These are phyloP conservation scores for Capillidium heterosporum DNA, from an alignment of 371 early-diverging fungal genomes.

Conservation along the genomic window DNA sequence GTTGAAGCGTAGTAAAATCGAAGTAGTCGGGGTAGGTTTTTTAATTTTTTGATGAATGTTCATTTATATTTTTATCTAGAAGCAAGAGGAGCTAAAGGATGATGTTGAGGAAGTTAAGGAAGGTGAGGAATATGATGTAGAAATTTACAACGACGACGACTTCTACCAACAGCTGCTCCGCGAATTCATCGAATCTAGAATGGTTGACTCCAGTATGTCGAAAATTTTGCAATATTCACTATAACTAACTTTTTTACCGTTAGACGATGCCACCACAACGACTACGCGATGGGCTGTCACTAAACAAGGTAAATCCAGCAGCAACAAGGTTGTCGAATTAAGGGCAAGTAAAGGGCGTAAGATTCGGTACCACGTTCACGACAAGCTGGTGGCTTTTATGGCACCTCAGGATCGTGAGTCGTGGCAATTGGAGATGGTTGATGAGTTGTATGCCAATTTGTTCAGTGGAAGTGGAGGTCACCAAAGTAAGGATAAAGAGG, in stretches of 20 bases:
- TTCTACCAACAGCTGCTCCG: constrained; percentile 82
- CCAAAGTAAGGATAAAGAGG: too few relatives aligned
- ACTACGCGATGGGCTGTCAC: constrained; percentile 71
- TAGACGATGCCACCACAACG: constrained; percentile 54
- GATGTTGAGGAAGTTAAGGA: not conserved
- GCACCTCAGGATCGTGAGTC: constrained; percentile 66
- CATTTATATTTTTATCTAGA: too few relatives aligned
- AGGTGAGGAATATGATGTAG: constrained; percentile 31
- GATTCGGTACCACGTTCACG: constrained; percentile 78
- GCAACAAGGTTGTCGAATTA: constrained; percentile 66
- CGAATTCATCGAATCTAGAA: constrained; percentile 82
- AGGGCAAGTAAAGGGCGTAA: constrained; percentile 85
- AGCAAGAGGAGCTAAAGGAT: constrained; percentile 10
- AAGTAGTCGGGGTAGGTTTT: constrained; percentile 22
- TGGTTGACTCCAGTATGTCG: constrained; percentile 41
- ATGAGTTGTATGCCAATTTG: constrained; percentile 67
- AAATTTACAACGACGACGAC: constrained; percentile 89
- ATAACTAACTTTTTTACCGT: not conserved
- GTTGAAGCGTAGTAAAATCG: constrained; percentile 49
- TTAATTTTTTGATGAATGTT: constrained; percentile 5
- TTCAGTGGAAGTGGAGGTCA: too few relatives aligned
- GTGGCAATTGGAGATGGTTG: constrained; percentile 83
- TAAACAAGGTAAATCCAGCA: constrained; percentile 38
- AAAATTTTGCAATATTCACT: not conserved
- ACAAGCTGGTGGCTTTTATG: constrained; percentile 90